phyloP scores from a whole-genome alignment of 2,329 filamentous ascomycete genomes.

The Drechmeria coniospora region DNA sequence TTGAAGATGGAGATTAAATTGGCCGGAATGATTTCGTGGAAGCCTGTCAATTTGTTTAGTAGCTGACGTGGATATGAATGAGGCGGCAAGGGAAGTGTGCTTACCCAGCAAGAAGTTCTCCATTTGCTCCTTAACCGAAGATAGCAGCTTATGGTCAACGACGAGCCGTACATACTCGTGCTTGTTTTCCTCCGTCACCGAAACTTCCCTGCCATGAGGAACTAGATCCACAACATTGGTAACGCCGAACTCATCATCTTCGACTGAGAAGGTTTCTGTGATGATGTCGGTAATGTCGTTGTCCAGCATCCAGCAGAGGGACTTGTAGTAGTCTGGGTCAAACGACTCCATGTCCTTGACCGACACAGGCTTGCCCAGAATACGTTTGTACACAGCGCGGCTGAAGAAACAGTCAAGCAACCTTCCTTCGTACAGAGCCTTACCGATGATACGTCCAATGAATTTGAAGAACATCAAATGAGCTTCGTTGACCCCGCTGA shows the following conservation, averaged over 20 bases:
- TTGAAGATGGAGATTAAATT: slow-evolving; percentile 96
- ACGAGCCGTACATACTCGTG: slow-evolving; percentile 91
- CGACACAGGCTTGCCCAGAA: slow-evolving; percentile 84
- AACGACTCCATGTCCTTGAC: slow-evolving; percentile 99
- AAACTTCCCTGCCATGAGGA: slow-evolving; percentile 74
- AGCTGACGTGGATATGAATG: not conserved
- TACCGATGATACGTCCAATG: slow-evolving; percentile 94
- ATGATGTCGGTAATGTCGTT: slow-evolving; percentile 98
- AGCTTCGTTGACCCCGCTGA: slow-evolving; percentile 87
- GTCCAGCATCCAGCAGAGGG: slow-evolving; percentile 92
- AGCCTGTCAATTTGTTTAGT: slow-evolving; percentile 36
- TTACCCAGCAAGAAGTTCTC: slow-evolving; percentile 77
- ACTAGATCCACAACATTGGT: slow-evolving; percentile 76
- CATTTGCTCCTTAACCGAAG: slow-evolving; percentile 87
- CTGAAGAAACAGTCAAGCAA: slow-evolving; percentile 98
- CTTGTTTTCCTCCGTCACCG: slow-evolving; percentile 96
- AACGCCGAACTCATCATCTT: slow-evolving; percentile 87
- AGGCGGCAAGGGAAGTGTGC: slow-evolving; percentile 12
- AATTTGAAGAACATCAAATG: slow-evolving; percentile 99
- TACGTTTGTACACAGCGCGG: slow-evolving; percentile 94
- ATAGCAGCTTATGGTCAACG: slow-evolving; percentile 83
- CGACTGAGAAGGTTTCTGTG: slow-evolving; percentile 87
- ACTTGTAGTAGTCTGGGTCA: slow-evolving; percentile 98
- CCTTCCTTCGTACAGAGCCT: slow-evolving; percentile 89
- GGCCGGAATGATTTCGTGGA: slow-evolving; percentile 94